A percentile compares a stretch with the other conserved stretches of the same genome.
Conservation (phyloP, 2,329 filamentous ascomycete species). For the Chalaropsis thielavioides region DNA sequence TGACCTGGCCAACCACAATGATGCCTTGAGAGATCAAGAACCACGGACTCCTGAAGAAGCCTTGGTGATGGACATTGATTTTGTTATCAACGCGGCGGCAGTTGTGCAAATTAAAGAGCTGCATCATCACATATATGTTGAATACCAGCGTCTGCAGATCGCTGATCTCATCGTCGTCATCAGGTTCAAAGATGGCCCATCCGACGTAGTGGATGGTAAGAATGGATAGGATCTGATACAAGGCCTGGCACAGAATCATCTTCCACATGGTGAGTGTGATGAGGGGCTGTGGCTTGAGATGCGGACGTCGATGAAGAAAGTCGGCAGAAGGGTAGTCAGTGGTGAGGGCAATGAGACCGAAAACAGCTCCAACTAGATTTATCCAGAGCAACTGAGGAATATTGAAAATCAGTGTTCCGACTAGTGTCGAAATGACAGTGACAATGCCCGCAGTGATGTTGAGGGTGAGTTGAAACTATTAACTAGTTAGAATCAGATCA, state of each 20-base stretch:
- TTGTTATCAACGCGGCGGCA: slow-evolving; percentile 50
- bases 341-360: slow-evolving; percentile 38
- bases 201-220: slow-evolving; percentile 49
- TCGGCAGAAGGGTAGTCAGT: slow-evolving; percentile 28
- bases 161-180: slow-evolving; percentile 27
- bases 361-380: slow-evolving; percentile 47
- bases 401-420: slow-evolving; percentile 38
- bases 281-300: slow-evolving; percentile 52
- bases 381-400: slow-evolving; percentile 47
- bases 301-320: slow-evolving; percentile 23
- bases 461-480: slow-evolving; percentile 43
- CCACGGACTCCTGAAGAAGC: slow-evolving; percentile 59
- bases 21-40: slow-evolving; percentile 54
- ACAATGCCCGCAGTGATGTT: slow-evolving; percentile 47
- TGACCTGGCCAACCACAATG: slow-evolving; percentile 54
- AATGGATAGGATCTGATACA: slow-evolving; percentile 44
- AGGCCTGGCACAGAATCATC: slow-evolving; percentile 48
- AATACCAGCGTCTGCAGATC: slow-evolving; percentile 48
- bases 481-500: not conserved
- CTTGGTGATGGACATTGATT: slow-evolving; percentile 66
- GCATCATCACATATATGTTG: slow-evolving; percentile 59
- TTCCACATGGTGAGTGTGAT: slow-evolving; percentile 60
- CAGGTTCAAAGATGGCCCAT: slow-evolving; percentile 33
- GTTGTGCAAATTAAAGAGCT: slow-evolving; percentile 58
- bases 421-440: slow-evolving; percentile 42